A percentile compares a stretch with the other conserved stretches of the same genome.
These are phyloP conservation scores for Candida dajiaensis DNA, from an alignment of 805 yeast species.

Conservation along the genomic window DNA sequence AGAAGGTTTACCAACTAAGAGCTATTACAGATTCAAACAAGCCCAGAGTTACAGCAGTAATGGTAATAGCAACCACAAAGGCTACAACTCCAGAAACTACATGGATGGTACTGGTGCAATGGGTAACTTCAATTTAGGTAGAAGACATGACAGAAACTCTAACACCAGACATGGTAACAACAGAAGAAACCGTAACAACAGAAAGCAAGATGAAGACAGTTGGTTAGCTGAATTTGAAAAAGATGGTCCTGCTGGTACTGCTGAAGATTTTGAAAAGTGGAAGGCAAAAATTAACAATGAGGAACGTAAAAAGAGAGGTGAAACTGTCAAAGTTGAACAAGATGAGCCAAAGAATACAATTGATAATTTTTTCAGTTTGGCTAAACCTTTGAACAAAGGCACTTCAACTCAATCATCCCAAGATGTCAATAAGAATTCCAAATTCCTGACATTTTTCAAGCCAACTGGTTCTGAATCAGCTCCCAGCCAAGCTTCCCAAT, in stretches of 20 bases:
- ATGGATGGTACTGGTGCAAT: constrained; percentile 22
- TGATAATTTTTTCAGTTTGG: constrained; percentile 21
- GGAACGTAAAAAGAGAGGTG: constrained; percentile 30
- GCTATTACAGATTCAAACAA: constrained; percentile 12
- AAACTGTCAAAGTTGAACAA: constrained; percentile 8
- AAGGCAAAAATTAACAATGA: constrained; percentile 32
- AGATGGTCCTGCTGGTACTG: constrained; percentile 17
- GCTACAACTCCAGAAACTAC: constrained; percentile 8
- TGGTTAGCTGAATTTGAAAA: constrained; percentile 18
- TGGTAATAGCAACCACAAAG: constrained; percentile 6
- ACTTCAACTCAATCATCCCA: constrained; percentile 1
- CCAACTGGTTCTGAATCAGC: constrained; percentile 8
- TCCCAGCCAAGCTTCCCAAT: constrained; percentile 1
- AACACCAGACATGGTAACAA: constrained; percentile 3
- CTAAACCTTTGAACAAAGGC: constrained; percentile 4
- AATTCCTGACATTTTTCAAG: constrained; percentile 23
- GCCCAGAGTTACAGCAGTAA: constrained; percentile 5
- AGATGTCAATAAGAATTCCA: constrained; percentile 21
- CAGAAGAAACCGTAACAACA: constrained; percentile 12
- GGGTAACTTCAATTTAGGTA: constrained; percentile 25
- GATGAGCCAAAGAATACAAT: constrained; percentile 15
- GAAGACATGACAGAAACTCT: constrained; percentile 3
- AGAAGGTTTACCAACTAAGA: constrained; percentile 18
- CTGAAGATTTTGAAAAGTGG: constrained; percentile 36
- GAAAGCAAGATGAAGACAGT: constrained; percentile 16